These are phyloP conservation scores for Cryptococcus jaspeensis DNA, from an alignment of 1,284 basidiomycete genomes.

Conservation along the genomic window DNA sequence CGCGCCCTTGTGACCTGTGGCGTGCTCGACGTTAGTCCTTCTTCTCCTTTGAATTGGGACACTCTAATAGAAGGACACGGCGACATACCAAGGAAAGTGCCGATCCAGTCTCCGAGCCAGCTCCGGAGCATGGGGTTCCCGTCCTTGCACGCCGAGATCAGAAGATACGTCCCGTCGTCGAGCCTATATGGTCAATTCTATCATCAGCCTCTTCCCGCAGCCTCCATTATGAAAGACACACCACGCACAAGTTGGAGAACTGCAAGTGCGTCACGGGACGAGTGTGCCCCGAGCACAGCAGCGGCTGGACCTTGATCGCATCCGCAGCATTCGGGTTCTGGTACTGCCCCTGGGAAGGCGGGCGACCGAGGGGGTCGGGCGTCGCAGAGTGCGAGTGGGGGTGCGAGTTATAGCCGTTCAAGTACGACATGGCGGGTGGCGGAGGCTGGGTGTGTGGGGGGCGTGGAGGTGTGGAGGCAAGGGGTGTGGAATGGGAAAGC, in stretches of 20 bases:
- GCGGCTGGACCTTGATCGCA: conserved; percentile 50
- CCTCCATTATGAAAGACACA: not conserved
- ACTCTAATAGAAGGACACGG: not conserved
- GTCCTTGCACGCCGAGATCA: conserved; percentile 95
- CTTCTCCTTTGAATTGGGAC: not conserved
- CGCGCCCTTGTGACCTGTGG: conserved; percentile 85
- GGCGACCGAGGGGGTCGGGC: conserved; percentile 13
- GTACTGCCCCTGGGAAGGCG: conserved; percentile 1
- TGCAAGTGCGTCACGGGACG: conserved; percentile 90
- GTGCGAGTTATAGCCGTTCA: conserved; percentile 28
- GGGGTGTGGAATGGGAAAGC: not conserved
- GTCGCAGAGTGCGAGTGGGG: conserved; percentile 24
- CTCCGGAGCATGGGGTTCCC: conserved; percentile 94
- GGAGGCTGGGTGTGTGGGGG: no score
- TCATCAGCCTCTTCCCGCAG: not conserved
- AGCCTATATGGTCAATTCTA: conserved; percentile 50
- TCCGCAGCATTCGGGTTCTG: conserved; percentile 17
- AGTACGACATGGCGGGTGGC: conserved; percentile 17
- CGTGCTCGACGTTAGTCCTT: not conserved
- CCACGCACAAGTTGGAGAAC: conserved; percentile 63
- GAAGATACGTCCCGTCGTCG: conserved; percentile 77
- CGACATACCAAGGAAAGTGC: conserved; percentile 77
- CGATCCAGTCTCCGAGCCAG: conserved; percentile 98
- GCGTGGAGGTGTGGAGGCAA: not conserved
- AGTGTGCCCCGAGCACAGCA: conserved; percentile 58